Percentiles rank a stretch among this genome's conserved stretches.
Conservation (phyloP, 2,329 filamentous ascomycete species). For the Aotearoamyces nothofagi region DNA sequence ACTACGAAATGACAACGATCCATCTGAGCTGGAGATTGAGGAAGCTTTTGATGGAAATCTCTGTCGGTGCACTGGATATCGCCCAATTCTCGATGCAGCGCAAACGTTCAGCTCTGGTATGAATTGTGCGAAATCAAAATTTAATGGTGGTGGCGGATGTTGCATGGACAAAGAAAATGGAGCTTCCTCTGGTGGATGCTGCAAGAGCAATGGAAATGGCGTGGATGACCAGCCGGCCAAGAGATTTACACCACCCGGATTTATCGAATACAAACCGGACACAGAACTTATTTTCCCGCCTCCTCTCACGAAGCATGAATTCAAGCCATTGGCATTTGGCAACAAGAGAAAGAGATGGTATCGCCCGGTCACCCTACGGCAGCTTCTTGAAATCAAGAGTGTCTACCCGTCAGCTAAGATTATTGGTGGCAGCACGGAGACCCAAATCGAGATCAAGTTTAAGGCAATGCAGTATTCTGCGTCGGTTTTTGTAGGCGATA, state of each 20-base stretch:
- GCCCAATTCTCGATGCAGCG: conserved; percentile 85
- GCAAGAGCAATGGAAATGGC: conserved; percentile 40
- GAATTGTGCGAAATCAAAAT: conserved; percentile 32
- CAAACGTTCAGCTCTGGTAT: conserved; percentile 60
- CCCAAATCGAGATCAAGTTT: conserved; percentile 97
- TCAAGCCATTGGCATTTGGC: conserved; percentile 72
- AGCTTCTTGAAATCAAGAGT: conserved; percentile 84
- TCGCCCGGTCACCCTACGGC: conserved; percentile 70
- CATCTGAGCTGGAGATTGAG: conserved; percentile 72
- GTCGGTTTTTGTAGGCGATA: conserved; percentile 88
- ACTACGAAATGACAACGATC: conserved; percentile 66
- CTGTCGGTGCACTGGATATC: conserved; percentile 89
- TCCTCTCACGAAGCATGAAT: conserved; percentile 64
- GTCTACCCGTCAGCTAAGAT: conserved; percentile 78
- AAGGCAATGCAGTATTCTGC: conserved; percentile 83
- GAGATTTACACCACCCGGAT: conserved; percentile 70
- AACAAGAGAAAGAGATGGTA: conserved; percentile 95
- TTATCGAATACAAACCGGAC: conserved; percentile 87
- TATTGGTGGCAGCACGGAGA: conserved; percentile 91
- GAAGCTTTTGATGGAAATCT: conserved; percentile 96
- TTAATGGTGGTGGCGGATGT: conserved; percentile 41
- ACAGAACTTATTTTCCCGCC: conserved; percentile 95
- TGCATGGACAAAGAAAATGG: conserved; percentile 50
- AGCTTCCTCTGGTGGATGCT: conserved; percentile 42
- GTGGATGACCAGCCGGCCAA: conserved; percentile 38